Evolutionary conservation across 208 protist genomes (phyloP), one percentile per base, ranked within the genome.

Genomic region (Herpetomonas samuelpessoai): DNA sequence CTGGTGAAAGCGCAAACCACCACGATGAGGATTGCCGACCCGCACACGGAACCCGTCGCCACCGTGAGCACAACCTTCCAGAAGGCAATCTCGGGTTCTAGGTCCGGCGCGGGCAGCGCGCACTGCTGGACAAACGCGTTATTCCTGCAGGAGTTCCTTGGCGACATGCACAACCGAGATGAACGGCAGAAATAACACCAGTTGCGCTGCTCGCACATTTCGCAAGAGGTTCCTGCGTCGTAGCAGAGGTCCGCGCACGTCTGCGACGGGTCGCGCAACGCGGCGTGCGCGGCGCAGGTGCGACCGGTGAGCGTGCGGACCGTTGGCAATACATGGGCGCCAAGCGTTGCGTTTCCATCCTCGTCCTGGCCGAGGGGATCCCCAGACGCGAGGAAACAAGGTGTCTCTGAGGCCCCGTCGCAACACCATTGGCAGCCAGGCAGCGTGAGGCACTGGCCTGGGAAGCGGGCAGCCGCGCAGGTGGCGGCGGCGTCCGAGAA

Each of bases 111-210:
- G 10, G n/a, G 29, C 12, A 28, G 2, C 26, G 21, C 29, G 49
- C 58, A 63, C 29, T 54, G 27, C 19, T 63, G 58, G 2, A 63
- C 58, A 19, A 63, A 12, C 12, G n/a, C 19, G 7, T 39, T 41
- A 3, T 21, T 9, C 18, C 6, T 31, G 30, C 58, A 56, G 26
- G 7, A 7, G n/a, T 77, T 63, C 6, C 21, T 31, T 26, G 69
- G 55, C 0, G 64, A 18, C 45, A 71, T 50, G 39, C 68, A 75
- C 12, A 6, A 45, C 6, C 18, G 51, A 16, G 27, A 41, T n/a
- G n/a, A 53, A 24, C 57, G 46, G 53, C 75, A 81, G 53, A 65
- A 81, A 27, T 66, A 62, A 39, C 75, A 81, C 75, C 75, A 81
- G 28, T 68, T 67, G 27, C 30, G 29, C 48, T 10, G 9, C 38